Conservation (phyloP, 768 basidiomycete species). For the Heimioporus sp. region DNA sequence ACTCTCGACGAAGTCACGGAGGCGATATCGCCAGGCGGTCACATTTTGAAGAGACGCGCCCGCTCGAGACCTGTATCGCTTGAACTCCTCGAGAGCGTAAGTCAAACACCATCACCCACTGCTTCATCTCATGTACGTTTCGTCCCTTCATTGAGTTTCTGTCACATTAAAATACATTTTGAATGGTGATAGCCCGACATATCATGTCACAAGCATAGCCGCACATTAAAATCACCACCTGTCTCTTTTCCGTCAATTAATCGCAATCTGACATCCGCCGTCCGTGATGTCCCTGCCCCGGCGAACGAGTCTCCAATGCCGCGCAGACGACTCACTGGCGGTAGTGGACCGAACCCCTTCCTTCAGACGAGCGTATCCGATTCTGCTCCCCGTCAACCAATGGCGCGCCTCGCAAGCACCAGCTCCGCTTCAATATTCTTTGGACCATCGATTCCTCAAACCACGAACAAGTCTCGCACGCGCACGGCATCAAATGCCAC, state of each 20-base stretch:
- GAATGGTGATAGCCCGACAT: constrained; percentile 8
- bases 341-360: constrained; percentile 30
- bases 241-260: constrained; percentile 39
- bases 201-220: constrained; percentile 13
- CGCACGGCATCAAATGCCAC: constrained; percentile 23
- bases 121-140: constrained; percentile 28
- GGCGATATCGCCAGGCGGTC: constrained; percentile 73
- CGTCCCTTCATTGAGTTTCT: not conserved
- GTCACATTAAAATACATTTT: not conserved
- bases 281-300: constrained; percentile 39
- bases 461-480: constrained; percentile 17
- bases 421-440: constrained; percentile 68
- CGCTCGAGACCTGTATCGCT: constrained; percentile 69
- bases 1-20: constrained; percentile 59
- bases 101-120: constrained; percentile 42
- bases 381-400: constrained; percentile 34
- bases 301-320: constrained; percentile 53
- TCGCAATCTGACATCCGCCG: constrained; percentile 38
- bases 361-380: constrained; percentile 27
- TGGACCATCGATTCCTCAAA: constrained; percentile 42
- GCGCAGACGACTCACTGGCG: constrained; percentile 50
- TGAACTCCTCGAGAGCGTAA: constrained; percentile 55
- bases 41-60: constrained; percentile 72
- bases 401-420: constrained; percentile 50
- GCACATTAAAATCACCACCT: constrained; percentile 12